A percentile compares a stretch with the other conserved stretches of the same genome.
These are phyloP conservation scores for Pichia sp. DNA, from an alignment of 1,139 yeast genomes.

Conservation along the genomic window DNA sequence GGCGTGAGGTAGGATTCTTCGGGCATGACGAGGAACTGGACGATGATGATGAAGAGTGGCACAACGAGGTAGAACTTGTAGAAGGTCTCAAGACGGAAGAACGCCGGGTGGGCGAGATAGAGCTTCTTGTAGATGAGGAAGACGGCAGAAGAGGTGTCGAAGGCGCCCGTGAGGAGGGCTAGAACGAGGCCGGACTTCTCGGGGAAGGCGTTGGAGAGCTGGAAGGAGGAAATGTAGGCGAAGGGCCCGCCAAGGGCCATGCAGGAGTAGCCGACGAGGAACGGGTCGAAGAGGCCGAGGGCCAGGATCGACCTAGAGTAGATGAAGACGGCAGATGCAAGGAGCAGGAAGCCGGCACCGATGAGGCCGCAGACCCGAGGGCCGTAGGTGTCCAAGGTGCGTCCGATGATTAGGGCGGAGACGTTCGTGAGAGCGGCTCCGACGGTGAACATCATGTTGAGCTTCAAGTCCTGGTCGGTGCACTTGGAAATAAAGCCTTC, in stretches of 20 bases:
- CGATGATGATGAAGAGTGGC: slow-evolving; percentile 47
- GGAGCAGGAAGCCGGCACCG: slow-evolving; percentile 43
- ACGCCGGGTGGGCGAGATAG: slow-evolving; percentile 34
- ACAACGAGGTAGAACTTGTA: slow-evolving; percentile 47
- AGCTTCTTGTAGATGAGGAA: slow-evolving; percentile 45
- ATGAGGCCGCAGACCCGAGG: slow-evolving; percentile 51
- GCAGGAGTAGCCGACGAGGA: slow-evolving; percentile 39
- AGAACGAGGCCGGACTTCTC: slow-evolving; percentile 42
- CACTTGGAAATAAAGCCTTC: slow-evolving; percentile 34
- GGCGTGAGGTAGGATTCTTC: slow-evolving; percentile 41
- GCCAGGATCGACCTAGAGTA: slow-evolving; percentile 29
- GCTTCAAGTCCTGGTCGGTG: slow-evolving; percentile 48
- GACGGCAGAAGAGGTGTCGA: slow-evolving; percentile 44
- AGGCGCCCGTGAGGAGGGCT: slow-evolving; percentile 45
- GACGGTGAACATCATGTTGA: slow-evolving; percentile 52
- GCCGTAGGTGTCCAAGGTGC: slow-evolving; percentile 49
- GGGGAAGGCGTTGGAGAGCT: slow-evolving; percentile 46
- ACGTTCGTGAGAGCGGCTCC: slow-evolving; percentile 59
- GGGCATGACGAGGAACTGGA: slow-evolving; percentile 53
- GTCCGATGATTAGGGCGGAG: slow-evolving; percentile 53
- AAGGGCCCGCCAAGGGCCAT: slow-evolving; percentile 48
- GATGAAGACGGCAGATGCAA: slow-evolving; percentile 41
- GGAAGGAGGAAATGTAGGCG: slow-evolving; percentile 44
- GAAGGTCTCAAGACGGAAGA: slow-evolving; percentile 36
- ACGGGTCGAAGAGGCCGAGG: slow-evolving; percentile 35